A percentile compares a stretch with the other conserved stretches of the same genome.
phyloP scores from a whole-genome alignment of 768 basidiomycete species.

The Hebeloma cylindrosporum region DNA sequence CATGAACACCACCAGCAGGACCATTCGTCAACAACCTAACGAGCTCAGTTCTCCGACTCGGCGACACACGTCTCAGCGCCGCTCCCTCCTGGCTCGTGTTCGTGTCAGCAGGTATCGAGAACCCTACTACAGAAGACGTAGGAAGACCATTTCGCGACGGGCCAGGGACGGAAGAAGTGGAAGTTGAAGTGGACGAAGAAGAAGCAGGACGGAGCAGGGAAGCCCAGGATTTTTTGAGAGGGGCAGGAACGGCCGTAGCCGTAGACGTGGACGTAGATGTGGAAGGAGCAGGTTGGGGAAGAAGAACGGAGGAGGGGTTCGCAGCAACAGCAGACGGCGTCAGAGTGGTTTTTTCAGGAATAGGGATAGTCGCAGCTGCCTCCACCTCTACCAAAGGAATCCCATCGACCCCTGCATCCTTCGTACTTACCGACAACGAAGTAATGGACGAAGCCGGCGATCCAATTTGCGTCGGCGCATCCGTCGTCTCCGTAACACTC shows the following conservation, averaged over 20 bases:
- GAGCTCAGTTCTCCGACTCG: constrained; percentile 48
- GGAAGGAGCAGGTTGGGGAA: constrained; percentile 7
- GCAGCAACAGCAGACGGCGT: constrained; percentile 16
- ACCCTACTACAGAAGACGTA: constrained; percentile 68
- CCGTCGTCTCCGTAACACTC: no score
- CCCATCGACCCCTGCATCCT: no score
- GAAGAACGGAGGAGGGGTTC: constrained; percentile 6
- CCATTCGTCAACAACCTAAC: constrained; percentile 52
- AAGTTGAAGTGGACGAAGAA: constrained; percentile 35
- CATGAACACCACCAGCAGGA: no score
- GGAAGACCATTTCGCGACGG: constrained; percentile 53
- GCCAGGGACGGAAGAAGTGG: constrained; percentile 32
- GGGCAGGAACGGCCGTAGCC: constrained; percentile 20
- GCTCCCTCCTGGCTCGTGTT: constrained; percentile 22
- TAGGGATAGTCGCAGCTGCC: constrained; percentile 10
- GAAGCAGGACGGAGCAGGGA: constrained; percentile 58
- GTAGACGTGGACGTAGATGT: constrained; percentile 3
- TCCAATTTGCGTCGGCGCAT: no score
- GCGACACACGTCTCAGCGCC: constrained; percentile 20
- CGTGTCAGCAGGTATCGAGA: constrained; percentile 63
- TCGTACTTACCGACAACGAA: constrained; percentile 2
- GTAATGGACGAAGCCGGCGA: constrained; percentile 8
- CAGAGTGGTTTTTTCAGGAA: constrained; percentile 5
- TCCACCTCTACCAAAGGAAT: no score
- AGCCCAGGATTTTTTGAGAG: constrained; percentile 72